Base-by-base conservation (phyloP, 176 grass and related monocot genomes). In the Bromus sterilis region DNA sequence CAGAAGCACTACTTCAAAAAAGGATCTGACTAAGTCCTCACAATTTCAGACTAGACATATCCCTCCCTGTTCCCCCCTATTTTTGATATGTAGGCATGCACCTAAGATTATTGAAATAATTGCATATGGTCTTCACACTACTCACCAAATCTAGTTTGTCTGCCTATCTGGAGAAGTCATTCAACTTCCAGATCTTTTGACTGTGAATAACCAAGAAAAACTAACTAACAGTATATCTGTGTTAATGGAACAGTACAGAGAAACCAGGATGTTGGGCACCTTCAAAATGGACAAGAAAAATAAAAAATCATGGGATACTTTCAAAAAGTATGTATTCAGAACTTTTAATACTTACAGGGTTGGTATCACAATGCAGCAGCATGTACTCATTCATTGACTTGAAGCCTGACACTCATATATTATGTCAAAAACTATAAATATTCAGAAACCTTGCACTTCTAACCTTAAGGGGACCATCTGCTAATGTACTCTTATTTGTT, bases 1-100 rank as follows among this genome's bases (percentile, higher is more conserved):
- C 87, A 84, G 85, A 94, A 44, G 87, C 89, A 4, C 44, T 87
- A 18, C 56, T 94, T 73, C 82, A 88, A 77, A 77, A 89, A 66
- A 92, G 62, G 28, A 88, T 90, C 37, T 91, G 43, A 82, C 4
- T 30, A 53, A 9, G 60, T 61, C 40, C 18, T 30, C 46, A 16
- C 16, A 24, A 31, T 74, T 79, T 69, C 41, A 36, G 13, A 39
- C 43, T 10, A 46, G 3, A 36, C 5, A 33, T 20, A 56, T 80
- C 21, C 48, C 26, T 68, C 34, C 63, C 7, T 33, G 12, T 9
- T 40, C 9, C 36, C 9, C 36, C 46, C 7, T 63, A 31, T 29
- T 16, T 71, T 18, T 32, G 36, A 2, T 43, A 44, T 44, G 37
- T 43, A n/a, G 18, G 30, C 4, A 20, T 37, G 40, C 11, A 18